A percentile compares a stretch with the other conserved stretches of the same genome.
Conservation (phyloP, 2,329 filamentous ascomycete genomes). For the Penicillium freii region DNA sequence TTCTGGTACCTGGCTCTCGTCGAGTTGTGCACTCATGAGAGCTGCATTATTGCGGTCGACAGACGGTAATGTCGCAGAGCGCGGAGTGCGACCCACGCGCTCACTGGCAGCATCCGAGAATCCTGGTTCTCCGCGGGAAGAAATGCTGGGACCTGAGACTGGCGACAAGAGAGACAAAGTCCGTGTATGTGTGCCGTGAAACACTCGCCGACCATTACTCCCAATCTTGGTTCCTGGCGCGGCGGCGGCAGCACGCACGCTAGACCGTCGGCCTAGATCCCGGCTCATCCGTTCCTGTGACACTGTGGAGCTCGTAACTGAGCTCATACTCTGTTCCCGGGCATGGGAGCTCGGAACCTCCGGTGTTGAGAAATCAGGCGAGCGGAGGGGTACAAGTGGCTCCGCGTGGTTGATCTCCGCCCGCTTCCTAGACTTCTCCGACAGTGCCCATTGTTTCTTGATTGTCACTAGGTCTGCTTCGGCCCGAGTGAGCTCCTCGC, state of each 20-base stretch:
- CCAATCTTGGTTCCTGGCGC: conserved; percentile 33
- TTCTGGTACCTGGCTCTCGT: conserved; percentile 30
- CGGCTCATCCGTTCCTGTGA: conserved; percentile 41
- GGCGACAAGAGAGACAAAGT: conserved; percentile 80
- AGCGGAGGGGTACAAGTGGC: conserved; percentile 57
- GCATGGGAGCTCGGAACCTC: conserved; percentile 21
- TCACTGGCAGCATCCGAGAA: conserved; percentile 18
- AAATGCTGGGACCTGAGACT: conserved; percentile 17
- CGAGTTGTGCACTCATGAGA: conserved; percentile 19
- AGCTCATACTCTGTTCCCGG: conserved; percentile 30
- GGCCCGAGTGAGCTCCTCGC: conserved; percentile 81
- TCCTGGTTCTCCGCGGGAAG: conserved; percentile 19
- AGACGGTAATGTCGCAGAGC: conserved; percentile 44
- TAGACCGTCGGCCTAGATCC: conserved; percentile 73
- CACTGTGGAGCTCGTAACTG: conserved; percentile 25
- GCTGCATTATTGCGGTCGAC: conserved; percentile 34
- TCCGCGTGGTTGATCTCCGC: conserved; percentile 63
- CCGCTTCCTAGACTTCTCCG: conserved; percentile 74
- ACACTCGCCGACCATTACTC: conserved; percentile 58
- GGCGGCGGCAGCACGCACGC: conserved; percentile 55
- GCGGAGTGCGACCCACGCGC: conserved; percentile 37
- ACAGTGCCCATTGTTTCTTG: conserved; percentile 78
- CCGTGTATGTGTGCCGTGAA: conserved; percentile 65
- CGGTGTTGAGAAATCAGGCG: conserved; percentile 20
- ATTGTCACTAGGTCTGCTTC: conserved; percentile 72